A percentile compares a stretch with the other conserved stretches of the same genome.
Evolutionary conservation across 2,329 filamentous ascomycete genomes (phyloP).

Genomic region (Orbilia quercus): DNA sequence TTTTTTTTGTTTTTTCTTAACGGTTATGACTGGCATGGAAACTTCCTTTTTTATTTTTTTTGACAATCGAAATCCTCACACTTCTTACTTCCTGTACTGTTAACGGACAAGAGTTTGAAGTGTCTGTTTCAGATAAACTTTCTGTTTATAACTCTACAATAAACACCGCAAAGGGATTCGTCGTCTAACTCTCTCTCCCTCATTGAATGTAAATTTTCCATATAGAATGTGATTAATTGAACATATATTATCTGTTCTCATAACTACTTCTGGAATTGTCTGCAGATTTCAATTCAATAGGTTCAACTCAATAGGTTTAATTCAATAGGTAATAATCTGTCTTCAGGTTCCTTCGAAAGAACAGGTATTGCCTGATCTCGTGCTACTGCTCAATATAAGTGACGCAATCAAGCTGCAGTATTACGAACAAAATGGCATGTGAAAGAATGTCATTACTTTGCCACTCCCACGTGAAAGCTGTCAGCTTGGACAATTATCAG

Average conservation of each 20-base stretch:
- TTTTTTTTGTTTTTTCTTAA: constrained; percentile 4
- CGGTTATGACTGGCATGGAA: constrained; percentile 21
- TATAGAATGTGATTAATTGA: too few species aligned
- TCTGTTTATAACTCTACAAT: constrained; percentile 34
- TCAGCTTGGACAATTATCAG: background rate
- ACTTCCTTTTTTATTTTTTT: constrained; percentile 4
- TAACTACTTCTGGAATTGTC: too few species aligned
- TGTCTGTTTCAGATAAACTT: constrained; percentile 29
- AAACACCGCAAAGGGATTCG: constrained; percentile 31
- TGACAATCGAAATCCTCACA: constrained; percentile 19
- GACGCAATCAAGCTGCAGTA: too few species aligned
- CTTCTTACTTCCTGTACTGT: constrained; percentile 31
- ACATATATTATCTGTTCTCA: too few species aligned
- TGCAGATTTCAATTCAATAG: too few species aligned
- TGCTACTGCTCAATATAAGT: too few species aligned
- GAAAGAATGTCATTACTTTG: too few species aligned
- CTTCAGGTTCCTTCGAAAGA: too few species aligned
- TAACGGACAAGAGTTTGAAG: constrained; percentile 6
- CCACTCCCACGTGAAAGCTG: too few species aligned
- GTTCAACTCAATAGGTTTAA: too few species aligned
- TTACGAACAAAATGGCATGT: background rate
- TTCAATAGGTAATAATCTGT: too few species aligned
- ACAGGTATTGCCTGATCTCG: too few species aligned
- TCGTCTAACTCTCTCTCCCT: constrained; percentile 21
- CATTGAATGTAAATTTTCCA: background rate